Evolutionary conservation across 1,284 basidiomycete species (phyloP), one percentile per base, ranked within the genome.

Genomic region (Ceratobasidium sp.): DNA sequence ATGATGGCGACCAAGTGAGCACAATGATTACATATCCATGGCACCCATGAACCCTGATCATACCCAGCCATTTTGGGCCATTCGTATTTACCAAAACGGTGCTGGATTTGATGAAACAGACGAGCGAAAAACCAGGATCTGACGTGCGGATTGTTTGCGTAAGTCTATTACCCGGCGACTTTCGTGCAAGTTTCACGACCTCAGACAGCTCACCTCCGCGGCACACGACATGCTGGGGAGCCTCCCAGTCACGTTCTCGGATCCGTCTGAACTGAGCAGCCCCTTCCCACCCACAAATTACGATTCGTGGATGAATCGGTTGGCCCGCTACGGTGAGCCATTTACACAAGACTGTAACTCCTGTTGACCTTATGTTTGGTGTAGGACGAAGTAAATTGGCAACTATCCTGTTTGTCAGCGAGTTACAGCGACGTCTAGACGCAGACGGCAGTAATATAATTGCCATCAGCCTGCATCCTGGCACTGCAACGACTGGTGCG

Each of bases 401-500:
- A 22, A 78, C 77, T 61, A 49, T 79, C 24, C 46, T 79, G 13
- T 79, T 78, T 54, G 46, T 76, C 1, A 59, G 61, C 14, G 78
- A 74, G 2, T 64, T 79, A 0, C 78, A 79, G 31, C 75, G 76
- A 11, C 76, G 76, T 7, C 39, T 79, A 1, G 56, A 77, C 43
- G 54, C 29, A 8, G 76, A 78, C 5, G 76, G 76, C 53, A 75
- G 77, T 22, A 59, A 68, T 5, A 76, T 76, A 2, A 51, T 77
- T 8, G 62, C 71, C 24, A 59, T 76, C 54, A 11, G 66, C 8
- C 24, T 66, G 13, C 76, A 78, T 41, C 78, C 78, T 3, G 78
- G 78, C 1, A 72, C 56, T 24, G 74, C 78, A 46, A 29, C 51
- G 31, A 78, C 77, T 0, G 74, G 73, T 74, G 29, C 69, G 41